Base-by-base conservation (phyloP, 2,329 filamentous ascomycete genomes). In the Stagonosporopsis rhizophila region DNA sequence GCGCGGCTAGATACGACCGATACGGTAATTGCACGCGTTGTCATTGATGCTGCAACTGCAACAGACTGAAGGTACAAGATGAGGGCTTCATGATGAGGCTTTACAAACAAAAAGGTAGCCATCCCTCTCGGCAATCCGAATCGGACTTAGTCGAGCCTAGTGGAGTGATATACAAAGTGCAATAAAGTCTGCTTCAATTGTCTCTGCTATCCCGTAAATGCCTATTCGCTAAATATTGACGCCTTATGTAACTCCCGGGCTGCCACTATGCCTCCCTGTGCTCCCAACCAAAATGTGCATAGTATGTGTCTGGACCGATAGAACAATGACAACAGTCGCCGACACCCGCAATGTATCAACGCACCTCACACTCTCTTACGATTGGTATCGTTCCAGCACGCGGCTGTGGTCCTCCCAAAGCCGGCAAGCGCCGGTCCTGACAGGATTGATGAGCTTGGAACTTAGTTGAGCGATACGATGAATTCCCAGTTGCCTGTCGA, bases 401-500 rank as follows among this genome's bases (percentile, higher is more conserved):
- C 20, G 25, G 34, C 20, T 34, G 17, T 6, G 30, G 14, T 34
- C 23, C 19, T 6, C 17, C 1, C 3, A 7, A 38, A 1, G 28
- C 28, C 7, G 28, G 19, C 35, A 9, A 7, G 8, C 30, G n/a
- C 46, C 17, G 8, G 23, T 40, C 5, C 17, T 1, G 37, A 6
- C 22, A 14, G 2, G 12, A 15, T 8, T 39, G 15, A 22, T 17
- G 19, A 17, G 30, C 7, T 7, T 23, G 30, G 8, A 25, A 19
- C 42, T 62, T 65, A 72, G 17, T 61, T 53, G 35, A 72, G 59
- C 1, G 66, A 62, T 15, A 72, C 70, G 15, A 69, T 72, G 40
- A 72, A 72, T 23, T 71, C 66, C 70, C 70, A 72, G 34, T 71
- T 72, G 27, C 66, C 69, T 72, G 22, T n/a, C 8, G 2, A 6